Conservation (phyloP, 148 eudicot species). For the Heliamphora exappendiculata region DNA sequence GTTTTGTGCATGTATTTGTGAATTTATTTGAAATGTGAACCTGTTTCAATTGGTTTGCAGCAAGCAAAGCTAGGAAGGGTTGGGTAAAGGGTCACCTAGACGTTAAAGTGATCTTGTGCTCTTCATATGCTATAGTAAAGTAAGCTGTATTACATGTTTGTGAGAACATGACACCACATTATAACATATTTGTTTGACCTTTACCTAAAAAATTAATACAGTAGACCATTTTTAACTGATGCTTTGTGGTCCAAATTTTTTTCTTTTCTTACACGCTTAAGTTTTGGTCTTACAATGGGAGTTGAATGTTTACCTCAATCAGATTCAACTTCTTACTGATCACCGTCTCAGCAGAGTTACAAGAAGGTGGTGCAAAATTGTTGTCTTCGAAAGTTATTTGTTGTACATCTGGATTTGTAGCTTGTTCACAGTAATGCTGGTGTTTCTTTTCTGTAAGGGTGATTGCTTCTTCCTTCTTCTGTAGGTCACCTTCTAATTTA, state of each 20-base stretch:
- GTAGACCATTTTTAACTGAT: not conserved
- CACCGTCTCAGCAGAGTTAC: not conserved
- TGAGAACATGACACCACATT: not conserved
- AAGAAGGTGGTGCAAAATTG: not conserved
- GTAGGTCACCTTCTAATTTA: slow-evolving; percentile 39
- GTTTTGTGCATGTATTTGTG: not conserved
- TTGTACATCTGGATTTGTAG: not conserved
- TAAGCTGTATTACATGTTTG: not conserved
- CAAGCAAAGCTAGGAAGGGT: not conserved
- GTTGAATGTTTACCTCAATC: slow-evolving; percentile 4
- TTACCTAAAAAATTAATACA: not conserved
- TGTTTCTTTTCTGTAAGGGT: slow-evolving; percentile 27
- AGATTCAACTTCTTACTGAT: not conserved
- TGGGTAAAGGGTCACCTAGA: not conserved
- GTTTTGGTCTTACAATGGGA: not conserved
- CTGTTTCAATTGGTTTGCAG: not conserved
- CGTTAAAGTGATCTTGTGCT: not conserved
- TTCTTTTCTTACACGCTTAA: not conserved
- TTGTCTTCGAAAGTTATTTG: not conserved
- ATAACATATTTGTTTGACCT: not conserved
- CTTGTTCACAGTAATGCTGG: slow-evolving; percentile 22
- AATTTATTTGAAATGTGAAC: not conserved
- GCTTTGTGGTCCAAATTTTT: not conserved
- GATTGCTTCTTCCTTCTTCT: slow-evolving; percentile 44
- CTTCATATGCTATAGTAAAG: not conserved